Percentiles rank a stretch among this genome's conserved stretches.
Evolutionary conservation across 176 grass and related monocot genomes (phyloP).

Genomic region (Ampelocalamus luodianensis): DNA sequence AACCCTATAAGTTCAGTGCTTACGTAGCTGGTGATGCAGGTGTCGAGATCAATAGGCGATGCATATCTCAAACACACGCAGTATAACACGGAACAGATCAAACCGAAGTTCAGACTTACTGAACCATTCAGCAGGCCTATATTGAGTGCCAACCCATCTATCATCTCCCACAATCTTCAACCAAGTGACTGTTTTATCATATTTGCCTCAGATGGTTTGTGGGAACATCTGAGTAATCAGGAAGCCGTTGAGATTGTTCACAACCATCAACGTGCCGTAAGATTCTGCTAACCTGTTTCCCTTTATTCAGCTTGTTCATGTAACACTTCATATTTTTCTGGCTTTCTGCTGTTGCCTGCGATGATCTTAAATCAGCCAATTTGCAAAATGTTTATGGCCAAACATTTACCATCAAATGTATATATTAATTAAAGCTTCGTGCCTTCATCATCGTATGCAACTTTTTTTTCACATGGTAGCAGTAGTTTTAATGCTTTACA

Average conservation of each 20-base stretch:
- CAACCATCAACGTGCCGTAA: conserved; percentile 78
- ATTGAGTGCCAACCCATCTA: conserved; percentile 67
- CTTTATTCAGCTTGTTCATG: not conserved
- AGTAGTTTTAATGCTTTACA: not conserved
- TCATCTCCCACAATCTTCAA: conserved; percentile 68
- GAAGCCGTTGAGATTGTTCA: conserved; percentile 87
- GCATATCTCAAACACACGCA: conserved; percentile 73
- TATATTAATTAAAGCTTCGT: not conserved
- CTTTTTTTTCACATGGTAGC: not conserved
- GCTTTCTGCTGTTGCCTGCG: not conserved
- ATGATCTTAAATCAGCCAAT: not conserved
- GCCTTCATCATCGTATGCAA: not conserved
- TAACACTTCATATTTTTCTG: not conserved
- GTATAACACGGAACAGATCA: conserved; percentile 84
- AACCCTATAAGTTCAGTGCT: conserved; percentile 35
- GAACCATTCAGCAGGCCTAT: conserved; percentile 77
- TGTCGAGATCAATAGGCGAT: conserved; percentile 86
- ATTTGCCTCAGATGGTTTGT: conserved; percentile 93
- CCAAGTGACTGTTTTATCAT: conserved; percentile 82
- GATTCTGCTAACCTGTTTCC: conserved; percentile 31
- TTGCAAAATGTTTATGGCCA: not conserved
- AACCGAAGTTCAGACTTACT: conserved; percentile 79
- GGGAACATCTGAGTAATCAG: conserved; percentile 92
- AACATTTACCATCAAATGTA: not conserved
- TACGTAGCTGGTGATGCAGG: conserved; percentile 50